phyloP scores from a whole-genome alignment of 192 early-diverging fungal genomes.

The Entomortierella lignicola region DNA sequence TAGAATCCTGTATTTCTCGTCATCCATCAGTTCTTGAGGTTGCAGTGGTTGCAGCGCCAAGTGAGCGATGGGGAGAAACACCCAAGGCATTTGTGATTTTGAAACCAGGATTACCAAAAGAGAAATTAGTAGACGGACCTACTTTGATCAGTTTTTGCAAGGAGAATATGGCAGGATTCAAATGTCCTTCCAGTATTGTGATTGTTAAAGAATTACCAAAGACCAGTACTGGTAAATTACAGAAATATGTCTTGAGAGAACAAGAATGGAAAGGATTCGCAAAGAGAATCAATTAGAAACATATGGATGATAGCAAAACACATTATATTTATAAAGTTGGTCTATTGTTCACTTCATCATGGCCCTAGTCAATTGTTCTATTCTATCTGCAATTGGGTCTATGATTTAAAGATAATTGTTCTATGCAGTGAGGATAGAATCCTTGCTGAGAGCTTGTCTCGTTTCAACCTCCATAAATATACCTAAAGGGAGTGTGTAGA shows the following conservation, averaged over 20 bases:
- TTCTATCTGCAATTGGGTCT: too few relatives aligned
- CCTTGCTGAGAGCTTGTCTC: too few relatives aligned
- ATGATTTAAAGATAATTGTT: too few relatives aligned
- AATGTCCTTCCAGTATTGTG: constrained; percentile 58
- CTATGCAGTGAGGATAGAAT: too few relatives aligned
- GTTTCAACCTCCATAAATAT: too few relatives aligned
- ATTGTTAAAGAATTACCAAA: constrained; percentile 63
- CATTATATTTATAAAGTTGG: too few relatives aligned
- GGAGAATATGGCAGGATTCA: constrained; percentile 63
- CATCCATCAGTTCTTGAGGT: constrained; percentile 64
- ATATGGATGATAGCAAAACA: too few relatives aligned
- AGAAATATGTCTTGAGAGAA: constrained; percentile 66
- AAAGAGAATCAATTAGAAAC: constrained; percentile 50
- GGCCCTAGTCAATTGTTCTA: too few relatives aligned
- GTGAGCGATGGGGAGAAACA: constrained; percentile 70
- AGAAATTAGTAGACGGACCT: constrained; percentile 24
- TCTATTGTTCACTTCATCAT: too few relatives aligned
- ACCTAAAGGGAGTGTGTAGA: too few relatives aligned
- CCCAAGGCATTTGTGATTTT: constrained; percentile 67
- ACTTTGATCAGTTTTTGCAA: constrained; percentile 56
- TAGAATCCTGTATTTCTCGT: constrained; percentile 63
- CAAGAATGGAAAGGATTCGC: constrained; percentile 56
- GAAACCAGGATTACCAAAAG: constrained; percentile 40
- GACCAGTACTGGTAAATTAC: constrained; percentile 63
- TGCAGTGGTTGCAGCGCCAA: constrained; percentile 67